Evolutionary conservation across 2,329 filamentous ascomycete genomes (phyloP).

Genomic region (Rachicladosporium sp.): DNA sequence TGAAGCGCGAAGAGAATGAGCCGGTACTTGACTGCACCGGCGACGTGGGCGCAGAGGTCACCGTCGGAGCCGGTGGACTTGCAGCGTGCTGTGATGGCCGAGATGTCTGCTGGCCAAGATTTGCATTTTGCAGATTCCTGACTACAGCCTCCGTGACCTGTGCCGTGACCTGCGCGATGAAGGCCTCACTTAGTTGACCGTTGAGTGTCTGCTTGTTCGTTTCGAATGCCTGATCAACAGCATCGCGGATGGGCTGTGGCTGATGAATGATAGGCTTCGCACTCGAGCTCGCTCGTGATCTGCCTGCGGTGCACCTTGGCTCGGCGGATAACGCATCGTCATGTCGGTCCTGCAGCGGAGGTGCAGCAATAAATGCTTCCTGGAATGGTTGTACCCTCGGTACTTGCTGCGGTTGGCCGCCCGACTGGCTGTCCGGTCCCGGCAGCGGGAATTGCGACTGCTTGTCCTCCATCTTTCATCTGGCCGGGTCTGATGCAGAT

Average conservation of each 20-base stretch:
- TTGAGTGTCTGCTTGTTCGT: too few relatives aligned
- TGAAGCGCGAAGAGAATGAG: conserved; percentile 38
- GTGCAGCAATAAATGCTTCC: conserved; percentile 3
- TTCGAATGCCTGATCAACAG: conserved; percentile 42
- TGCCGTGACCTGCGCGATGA: conserved; percentile 32
- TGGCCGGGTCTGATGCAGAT: neutral
- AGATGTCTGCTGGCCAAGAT: conserved; percentile 1
- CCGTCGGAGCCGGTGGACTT: conserved; percentile 24
- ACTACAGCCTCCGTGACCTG: conserved; percentile 45
- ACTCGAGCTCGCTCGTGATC: conserved; percentile 8
- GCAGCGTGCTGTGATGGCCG: neutral
- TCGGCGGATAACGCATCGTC: too few relatives aligned
- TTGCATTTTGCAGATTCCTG: conserved; percentile 19
- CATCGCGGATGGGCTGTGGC: conserved; percentile 41
- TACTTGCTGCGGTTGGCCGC: conserved; percentile 3
- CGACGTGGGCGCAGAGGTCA: conserved; percentile 25
- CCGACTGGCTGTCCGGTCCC: conserved; percentile 1
- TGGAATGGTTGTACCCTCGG: conserved; percentile 1
- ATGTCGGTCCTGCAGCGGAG: neutral
- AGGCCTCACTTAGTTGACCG: conserved; percentile 40
- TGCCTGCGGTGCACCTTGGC: neutral
- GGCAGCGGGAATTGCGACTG: conserved; percentile 2
- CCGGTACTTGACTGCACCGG: conserved; percentile 34
- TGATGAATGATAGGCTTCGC: conserved; percentile 13
- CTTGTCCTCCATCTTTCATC: conserved; percentile 5